Evolutionary conservation across 2,329 filamentous ascomycete genomes (phyloP).

Genomic region (Aureobasidium melanogenum): DNA sequence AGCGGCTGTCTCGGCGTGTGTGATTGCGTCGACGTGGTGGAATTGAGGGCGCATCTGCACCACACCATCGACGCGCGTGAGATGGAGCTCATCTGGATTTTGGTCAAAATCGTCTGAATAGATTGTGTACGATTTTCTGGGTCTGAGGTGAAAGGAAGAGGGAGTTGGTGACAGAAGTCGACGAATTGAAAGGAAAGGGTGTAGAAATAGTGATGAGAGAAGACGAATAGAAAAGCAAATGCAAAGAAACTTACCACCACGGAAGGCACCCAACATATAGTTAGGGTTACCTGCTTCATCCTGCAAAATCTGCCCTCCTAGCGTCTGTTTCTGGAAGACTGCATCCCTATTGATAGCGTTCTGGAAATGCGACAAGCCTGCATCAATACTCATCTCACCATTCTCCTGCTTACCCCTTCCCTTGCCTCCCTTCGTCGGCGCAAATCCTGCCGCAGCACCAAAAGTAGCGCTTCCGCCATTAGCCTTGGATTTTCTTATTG

Average conservation of each 20-base stretch:
- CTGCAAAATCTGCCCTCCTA: slow-evolving; percentile 70
- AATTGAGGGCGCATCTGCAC: slow-evolving; percentile 87
- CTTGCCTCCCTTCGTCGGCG: slow-evolving; percentile 15
- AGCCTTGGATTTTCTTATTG: slow-evolving; percentile 47
- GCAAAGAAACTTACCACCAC: slow-evolving; percentile 35
- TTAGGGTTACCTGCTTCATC: slow-evolving; percentile 59
- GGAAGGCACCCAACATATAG: slow-evolving; percentile 91
- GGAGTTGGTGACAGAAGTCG: too few relatives aligned
- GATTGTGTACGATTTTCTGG: background rate
- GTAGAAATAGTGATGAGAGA: background rate
- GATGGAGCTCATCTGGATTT: slow-evolving; percentile 61
- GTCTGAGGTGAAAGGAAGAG: too few relatives aligned
- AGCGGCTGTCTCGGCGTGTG: slow-evolving; percentile 44
- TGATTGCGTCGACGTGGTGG: slow-evolving; percentile 79
- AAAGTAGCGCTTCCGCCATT: slow-evolving; percentile 31
- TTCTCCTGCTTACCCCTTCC: slow-evolving; percentile 34
- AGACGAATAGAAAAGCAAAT: background rate
- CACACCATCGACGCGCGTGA: slow-evolving; percentile 73
- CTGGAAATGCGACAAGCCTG: slow-evolving; percentile 47
- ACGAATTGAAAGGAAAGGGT: too few relatives aligned
- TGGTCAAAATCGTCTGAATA: background rate
- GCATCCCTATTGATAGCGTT: slow-evolving; percentile 61
- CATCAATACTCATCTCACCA: slow-evolving; percentile 31
- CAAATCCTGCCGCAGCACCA: slow-evolving; percentile 39
- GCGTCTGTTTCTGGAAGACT: slow-evolving; percentile 70